Evolutionary conservation across 1,139 yeast species (phyloP), one percentile per base, ranked within the genome.

Genomic region (Yamadazyma trypodendri): DNA sequence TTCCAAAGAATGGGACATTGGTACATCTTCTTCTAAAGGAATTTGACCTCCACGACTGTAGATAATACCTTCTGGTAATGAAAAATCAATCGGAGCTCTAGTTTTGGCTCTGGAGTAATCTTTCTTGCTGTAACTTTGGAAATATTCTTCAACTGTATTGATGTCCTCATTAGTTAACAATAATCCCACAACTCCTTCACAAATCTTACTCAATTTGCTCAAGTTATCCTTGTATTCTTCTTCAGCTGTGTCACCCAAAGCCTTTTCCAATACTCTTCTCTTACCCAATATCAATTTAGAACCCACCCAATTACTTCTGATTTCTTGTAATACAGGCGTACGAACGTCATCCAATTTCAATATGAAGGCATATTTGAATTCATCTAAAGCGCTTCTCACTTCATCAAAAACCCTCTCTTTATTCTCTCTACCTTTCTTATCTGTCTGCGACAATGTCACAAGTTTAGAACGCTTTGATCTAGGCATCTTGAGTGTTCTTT

Each of bases 41-140:
- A 90, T 69, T 65, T 87, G 95, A 14, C 98, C 98, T 52, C 97
- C 99, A 60, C 96, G 81, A 12, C 97, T 87, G 61, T 88, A 90
- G 10, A 92, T 84, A 40, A 88, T 72, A 28, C 99, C 99, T 42
- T 75, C 89, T 23, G 98, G 97, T 36, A 92, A 75, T 7, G 78
- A 75, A 63, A 92, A 89, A 41, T 85, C 81, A 48, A 90, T 68
- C 39, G 97, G 95, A 4, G 96, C 76, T 52, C 65, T 79, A 31
- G 89, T 74, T 49, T 95, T 95, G 29, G 97, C 92, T 61, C 98
- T 80, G 18, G 95, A 87, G 60, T 75, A 92, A 58, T 92, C 98
- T 18, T 79, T 75, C 65, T 80, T 86, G 32, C 79, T 70, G 61
- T 85, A 92, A 8, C 90, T 77, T 28, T 72, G 72, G 62, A 92